Percentiles rank a stretch among this genome's conserved stretches.
Evolutionary conservation across 306 rosid species (phyloP).

Genomic region (Echinosophora koreensis): DNA sequence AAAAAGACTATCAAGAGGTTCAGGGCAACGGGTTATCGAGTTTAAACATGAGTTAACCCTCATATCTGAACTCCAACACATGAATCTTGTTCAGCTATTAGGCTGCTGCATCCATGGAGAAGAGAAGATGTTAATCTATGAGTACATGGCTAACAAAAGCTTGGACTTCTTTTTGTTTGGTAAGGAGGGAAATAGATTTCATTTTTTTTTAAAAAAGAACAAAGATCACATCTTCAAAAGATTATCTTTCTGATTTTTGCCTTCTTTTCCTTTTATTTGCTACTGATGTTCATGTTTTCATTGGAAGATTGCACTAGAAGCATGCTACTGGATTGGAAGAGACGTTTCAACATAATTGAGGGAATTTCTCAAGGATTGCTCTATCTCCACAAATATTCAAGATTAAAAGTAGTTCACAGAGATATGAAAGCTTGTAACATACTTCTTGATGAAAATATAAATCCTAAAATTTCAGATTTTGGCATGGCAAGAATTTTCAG

Average conservation of each 20-base stretch:
- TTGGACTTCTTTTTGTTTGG: slow-evolving; percentile 47
- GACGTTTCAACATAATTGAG: slow-evolving; percentile 39
- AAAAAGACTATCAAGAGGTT: slow-evolving; percentile 48
- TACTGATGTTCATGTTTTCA: not conserved
- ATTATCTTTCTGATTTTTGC: not conserved
- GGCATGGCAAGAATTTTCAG: slow-evolving; percentile 37
- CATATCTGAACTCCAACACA: slow-evolving; percentile 48
- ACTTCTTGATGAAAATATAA: slow-evolving; percentile 42
- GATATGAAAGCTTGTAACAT: slow-evolving; percentile 45
- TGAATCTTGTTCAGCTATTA: slow-evolving; percentile 40
- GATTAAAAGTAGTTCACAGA: slow-evolving; percentile 36
- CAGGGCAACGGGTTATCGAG: slow-evolving; percentile 33
- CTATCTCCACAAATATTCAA: slow-evolving; percentile 45
- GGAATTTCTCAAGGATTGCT: slow-evolving; percentile 47
- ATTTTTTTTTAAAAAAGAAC: not conserved
- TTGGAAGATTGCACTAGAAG: slow-evolving; percentile 14
- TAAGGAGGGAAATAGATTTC: not conserved
- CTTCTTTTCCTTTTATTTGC: not conserved
- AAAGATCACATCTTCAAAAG: too few species aligned
- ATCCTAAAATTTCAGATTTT: slow-evolving; percentile 45
- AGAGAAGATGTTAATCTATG: slow-evolving; percentile 44
- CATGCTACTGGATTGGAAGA: slow-evolving; percentile 34
- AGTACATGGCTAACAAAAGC: slow-evolving; percentile 41
- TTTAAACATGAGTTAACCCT: slow-evolving; percentile 46
- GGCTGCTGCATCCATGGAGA: slow-evolving; percentile 46